phyloP scores from a whole-genome alignment of 768 basidiomycete genomes.

The Pulveroboletus sp. region DNA sequence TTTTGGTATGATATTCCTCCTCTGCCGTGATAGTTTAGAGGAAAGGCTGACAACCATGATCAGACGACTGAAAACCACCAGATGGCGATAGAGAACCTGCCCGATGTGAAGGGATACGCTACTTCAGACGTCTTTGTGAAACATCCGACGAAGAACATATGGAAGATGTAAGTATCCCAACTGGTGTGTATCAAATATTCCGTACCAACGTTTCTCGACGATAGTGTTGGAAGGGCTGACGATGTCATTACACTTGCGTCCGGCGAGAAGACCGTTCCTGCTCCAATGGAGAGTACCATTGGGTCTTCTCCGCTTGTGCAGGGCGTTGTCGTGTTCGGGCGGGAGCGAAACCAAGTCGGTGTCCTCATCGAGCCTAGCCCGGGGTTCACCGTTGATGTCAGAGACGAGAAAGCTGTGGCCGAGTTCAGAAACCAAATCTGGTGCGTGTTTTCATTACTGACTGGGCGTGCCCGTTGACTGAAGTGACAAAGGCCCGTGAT shows the following conservation, averaged over 20 bases:
- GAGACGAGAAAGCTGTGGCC: constrained; percentile 20
- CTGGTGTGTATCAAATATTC: not conserved
- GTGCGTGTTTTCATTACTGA: constrained; percentile 8
- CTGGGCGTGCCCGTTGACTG: not conserved
- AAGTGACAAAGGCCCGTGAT: constrained; percentile 31
- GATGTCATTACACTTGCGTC: constrained; percentile 30
- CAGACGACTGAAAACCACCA: not conserved
- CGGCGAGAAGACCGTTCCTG: constrained; percentile 23
- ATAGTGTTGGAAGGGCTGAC: constrained; percentile 32
- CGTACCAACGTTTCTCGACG: not conserved
- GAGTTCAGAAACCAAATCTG: constrained; percentile 30
- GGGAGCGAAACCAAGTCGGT: constrained; percentile 30
- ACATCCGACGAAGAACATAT: constrained; percentile 41
- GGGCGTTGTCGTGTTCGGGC: constrained; percentile 33
- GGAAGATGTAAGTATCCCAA: constrained; percentile 26
- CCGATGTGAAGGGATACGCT: constrained; percentile 38
- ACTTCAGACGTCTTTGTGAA: constrained; percentile 41
- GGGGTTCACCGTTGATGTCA: constrained; percentile 15
- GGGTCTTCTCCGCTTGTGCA: constrained; percentile 16
- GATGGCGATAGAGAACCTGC: constrained; percentile 30
- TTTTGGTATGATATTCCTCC: constrained; percentile 27
- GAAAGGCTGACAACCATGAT: not conserved
- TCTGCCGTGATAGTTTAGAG: not conserved
- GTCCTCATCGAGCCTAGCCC: constrained; percentile 29
- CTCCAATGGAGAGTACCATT: constrained; percentile 26